phyloP scores from a whole-genome alignment of 192 early-diverging fungal genomes.

The Polychytrium aggregatum region DNA sequence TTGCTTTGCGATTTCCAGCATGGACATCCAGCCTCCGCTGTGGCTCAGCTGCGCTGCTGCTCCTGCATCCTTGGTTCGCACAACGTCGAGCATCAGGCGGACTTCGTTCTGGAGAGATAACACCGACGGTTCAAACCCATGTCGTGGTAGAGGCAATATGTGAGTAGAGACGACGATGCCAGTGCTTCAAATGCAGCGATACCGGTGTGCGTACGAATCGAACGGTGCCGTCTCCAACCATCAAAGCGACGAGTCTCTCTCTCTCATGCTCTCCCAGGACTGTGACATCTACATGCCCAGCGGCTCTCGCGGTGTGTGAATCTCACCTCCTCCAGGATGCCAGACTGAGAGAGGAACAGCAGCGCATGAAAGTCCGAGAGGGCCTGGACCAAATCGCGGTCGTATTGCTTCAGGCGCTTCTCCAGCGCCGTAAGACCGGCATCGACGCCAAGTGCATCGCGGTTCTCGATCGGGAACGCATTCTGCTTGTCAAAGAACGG shows the following conservation, averaged over 20 bases:
- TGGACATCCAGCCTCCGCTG: conserved; percentile 57
- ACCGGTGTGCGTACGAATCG: not conserved
- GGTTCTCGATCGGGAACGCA: conserved; percentile 71
- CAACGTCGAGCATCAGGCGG: conserved; percentile 8
- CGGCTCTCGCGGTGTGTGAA: no score
- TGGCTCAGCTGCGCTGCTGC: conserved; percentile 40
- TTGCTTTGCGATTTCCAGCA: conserved; percentile 46
- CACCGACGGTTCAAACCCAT: no score
- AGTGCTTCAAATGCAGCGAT: conserved; percentile 18
- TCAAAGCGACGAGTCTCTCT: not conserved
- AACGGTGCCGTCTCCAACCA: not conserved
- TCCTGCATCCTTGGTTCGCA: conserved; percentile 8
- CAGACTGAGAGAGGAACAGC: conserved; percentile 50
- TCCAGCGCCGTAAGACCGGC: no score
- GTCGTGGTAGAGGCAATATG: no score
- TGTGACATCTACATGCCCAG: no score
- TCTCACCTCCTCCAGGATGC: conserved; percentile 48
- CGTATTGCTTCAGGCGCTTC: no score
- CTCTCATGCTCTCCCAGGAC: not conserved
- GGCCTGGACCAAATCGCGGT: conserved; percentile 42
- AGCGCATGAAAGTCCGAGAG: conserved; percentile 84
- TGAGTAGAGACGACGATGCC: no score
- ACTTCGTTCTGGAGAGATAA: no score
- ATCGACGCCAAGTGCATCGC: conserved; percentile 44
- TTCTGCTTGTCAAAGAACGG: conserved; percentile 58